These are phyloP conservation scores for Epichloe uncinata DNA, from an alignment of 2,329 filamentous ascomycete genomes.

Conservation along the genomic window DNA sequence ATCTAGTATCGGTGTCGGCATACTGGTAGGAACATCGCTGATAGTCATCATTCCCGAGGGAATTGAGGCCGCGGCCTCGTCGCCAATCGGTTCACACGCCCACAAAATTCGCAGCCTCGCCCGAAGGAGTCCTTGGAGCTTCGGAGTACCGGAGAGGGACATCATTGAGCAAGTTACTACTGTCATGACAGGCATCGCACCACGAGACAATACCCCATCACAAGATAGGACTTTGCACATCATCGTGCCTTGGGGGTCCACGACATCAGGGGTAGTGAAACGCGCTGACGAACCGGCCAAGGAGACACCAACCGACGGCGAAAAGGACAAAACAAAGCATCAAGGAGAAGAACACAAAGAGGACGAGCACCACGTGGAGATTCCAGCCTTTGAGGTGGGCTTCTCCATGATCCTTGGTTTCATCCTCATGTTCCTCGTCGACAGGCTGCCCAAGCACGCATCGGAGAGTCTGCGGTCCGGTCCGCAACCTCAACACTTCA, in stretches of 20 bases:
- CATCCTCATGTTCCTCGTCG: conserved; percentile 92
- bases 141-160: conserved; percentile 13
- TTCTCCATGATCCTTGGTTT: conserved; percentile 80
- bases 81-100: conserved; percentile 26
- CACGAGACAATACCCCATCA: background rate
- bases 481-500: conserved; percentile 70
- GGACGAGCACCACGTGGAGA: conserved; percentile 18
- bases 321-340: conserved; percentile 7
- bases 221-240: background rate
- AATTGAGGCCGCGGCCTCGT: conserved; percentile 72
- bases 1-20: conserved; percentile 83
- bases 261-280: background rate
- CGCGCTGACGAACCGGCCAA: background rate
- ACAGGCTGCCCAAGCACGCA: conserved; percentile 66
- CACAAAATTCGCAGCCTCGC: conserved; percentile 22
- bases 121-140: conserved; percentile 19
- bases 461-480: conserved; percentile 49
- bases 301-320: background rate
- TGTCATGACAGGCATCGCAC: conserved; percentile 5
- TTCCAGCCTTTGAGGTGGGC: conserved; percentile 68
- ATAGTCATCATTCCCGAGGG: conserved; percentile 98
- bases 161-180: conserved; percentile 12
- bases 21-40: conserved; percentile 86
- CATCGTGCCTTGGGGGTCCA: background rate
- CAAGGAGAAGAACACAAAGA: conserved; percentile 20